A percentile compares a stretch with the other conserved stretches of the same genome.
phyloP scores from a whole-genome alignment of 257 asterid genomes.

The Coffea eugenioides region DNA sequence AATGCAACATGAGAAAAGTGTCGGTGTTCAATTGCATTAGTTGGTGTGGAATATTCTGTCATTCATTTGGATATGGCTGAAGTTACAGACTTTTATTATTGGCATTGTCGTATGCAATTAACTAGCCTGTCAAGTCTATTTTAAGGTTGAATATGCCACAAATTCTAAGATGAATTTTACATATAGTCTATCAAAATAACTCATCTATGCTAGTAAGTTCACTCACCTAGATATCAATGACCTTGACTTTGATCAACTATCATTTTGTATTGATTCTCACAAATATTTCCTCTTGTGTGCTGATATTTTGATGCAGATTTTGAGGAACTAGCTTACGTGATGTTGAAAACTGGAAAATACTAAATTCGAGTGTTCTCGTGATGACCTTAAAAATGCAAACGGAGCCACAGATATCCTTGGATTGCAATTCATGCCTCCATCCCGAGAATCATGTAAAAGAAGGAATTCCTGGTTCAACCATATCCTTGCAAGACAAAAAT shows the following conservation, averaged over 20 bases:
- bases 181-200: background rate
- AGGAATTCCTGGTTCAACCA: slow-evolving; percentile 41
- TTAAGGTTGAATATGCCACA: background rate
- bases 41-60: background rate
- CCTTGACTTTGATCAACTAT: background rate
- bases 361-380: slow-evolving; percentile 15
- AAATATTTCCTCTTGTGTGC: background rate
- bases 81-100: background rate
- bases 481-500: slow-evolving; percentile 51
- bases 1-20: background rate
- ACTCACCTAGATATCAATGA: background rate
- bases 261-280: background rate
- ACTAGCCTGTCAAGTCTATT: background rate
- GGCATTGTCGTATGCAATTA: background rate
- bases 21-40: background rate
- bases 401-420: slow-evolving; percentile 65
- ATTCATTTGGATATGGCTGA: background rate
- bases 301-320: background rate
- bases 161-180: background rate
- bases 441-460: slow-evolving; percentile 43
- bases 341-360: slow-evolving; percentile 8
- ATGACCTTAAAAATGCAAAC: slow-evolving; percentile 37
- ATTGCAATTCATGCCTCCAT: slow-evolving; percentile 39
- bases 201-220: background rate
- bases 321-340: background rate